Percentiles rank a stretch among this genome's conserved stretches.
Evolutionary conservation across 1,284 basidiomycete genomes (phyloP).

Genomic region (Moesziomyces sp.): DNA sequence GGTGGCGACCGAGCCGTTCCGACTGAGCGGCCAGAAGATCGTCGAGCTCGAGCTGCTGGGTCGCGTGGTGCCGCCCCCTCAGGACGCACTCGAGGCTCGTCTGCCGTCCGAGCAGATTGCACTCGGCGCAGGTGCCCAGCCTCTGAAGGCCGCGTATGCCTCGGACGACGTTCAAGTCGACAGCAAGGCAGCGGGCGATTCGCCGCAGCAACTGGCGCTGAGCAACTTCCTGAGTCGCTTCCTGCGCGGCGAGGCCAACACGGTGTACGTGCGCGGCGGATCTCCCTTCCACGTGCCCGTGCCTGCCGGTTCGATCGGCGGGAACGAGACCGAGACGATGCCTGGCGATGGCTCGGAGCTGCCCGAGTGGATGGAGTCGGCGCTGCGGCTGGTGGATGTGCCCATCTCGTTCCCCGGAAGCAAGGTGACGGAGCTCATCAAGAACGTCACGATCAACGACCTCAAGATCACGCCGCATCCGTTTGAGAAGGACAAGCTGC

Average conservation of each 20-base stretch:
- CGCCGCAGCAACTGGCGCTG: slow-evolving; percentile 52
- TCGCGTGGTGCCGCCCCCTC: slow-evolving; percentile 55
- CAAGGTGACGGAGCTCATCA: slow-evolving; percentile 61
- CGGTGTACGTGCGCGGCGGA: slow-evolving; percentile 60
- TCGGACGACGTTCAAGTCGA: not conserved
- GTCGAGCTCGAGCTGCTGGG: slow-evolving; percentile 49
- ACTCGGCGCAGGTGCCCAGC: slow-evolving; percentile 2
- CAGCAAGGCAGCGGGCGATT: slow-evolving; percentile 16
- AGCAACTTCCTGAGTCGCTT: slow-evolving; percentile 60
- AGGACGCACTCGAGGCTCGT: slow-evolving; percentile 8
- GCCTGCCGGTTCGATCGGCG: not conserved
- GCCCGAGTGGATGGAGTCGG: slow-evolving; percentile 57
- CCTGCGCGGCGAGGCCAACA: slow-evolving; percentile 59
- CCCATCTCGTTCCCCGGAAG: slow-evolving; percentile 62
- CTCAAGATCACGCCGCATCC: slow-evolving; percentile 62
- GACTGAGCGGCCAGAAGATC: slow-evolving; percentile 52
- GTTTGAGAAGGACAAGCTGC: slow-evolving; percentile 57
- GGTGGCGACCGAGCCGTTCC: slow-evolving; percentile 57
- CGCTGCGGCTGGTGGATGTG: slow-evolving; percentile 51
- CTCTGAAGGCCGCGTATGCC: not conserved
- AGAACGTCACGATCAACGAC: slow-evolving; percentile 62
- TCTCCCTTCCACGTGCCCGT: slow-evolving; percentile 44
- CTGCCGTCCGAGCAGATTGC: slow-evolving; percentile 1
- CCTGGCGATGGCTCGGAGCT: slow-evolving; percentile 53
- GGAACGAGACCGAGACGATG: slow-evolving; percentile 22